Conservation (phyloP, 371 early-diverging fungal species). For the Neoconidiobolus thromboides region DNA sequence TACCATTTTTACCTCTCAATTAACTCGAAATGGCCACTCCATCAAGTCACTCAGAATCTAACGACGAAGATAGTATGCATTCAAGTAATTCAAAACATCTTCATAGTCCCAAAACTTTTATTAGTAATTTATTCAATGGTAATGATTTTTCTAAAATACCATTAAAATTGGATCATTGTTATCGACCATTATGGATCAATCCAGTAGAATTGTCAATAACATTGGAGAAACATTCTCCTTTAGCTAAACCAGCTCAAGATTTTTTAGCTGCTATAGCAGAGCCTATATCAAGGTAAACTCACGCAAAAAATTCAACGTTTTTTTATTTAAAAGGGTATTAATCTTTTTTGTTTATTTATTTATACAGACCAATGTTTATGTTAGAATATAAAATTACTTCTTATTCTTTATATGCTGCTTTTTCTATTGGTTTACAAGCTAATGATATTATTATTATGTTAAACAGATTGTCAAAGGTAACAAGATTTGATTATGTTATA, state of each 20-base stretch:
- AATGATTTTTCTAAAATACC: neutral
- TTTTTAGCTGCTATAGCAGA: constrained; percentile 98
- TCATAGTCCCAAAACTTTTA: no score
- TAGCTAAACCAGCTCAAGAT: constrained; percentile 91
- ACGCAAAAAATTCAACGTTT: no score
- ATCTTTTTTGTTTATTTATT: neutral
- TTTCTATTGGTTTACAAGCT: constrained; percentile 94
- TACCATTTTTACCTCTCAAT: no score
- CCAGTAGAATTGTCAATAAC: constrained; percentile 63
- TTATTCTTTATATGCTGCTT: constrained; percentile 98
- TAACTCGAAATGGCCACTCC: no score
- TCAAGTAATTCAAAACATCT: no score
- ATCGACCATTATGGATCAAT: neutral
- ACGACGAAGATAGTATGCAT: no score
- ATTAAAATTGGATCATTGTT: neutral
- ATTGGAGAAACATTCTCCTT: constrained; percentile 89
- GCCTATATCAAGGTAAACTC: constrained; percentile 69
- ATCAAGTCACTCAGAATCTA: no score
- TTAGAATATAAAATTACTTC: constrained; percentile 98
- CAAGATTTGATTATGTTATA: neutral
- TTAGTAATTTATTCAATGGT: neutral
- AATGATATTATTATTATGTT: constrained; percentile 90
- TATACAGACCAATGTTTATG: constrained; percentile 68
- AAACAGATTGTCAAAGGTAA: constrained; percentile 73
- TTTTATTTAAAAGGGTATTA: neutral